phyloP scores from a whole-genome alignment of 257 asterid genomes.

The Echites panduratus region DNA sequence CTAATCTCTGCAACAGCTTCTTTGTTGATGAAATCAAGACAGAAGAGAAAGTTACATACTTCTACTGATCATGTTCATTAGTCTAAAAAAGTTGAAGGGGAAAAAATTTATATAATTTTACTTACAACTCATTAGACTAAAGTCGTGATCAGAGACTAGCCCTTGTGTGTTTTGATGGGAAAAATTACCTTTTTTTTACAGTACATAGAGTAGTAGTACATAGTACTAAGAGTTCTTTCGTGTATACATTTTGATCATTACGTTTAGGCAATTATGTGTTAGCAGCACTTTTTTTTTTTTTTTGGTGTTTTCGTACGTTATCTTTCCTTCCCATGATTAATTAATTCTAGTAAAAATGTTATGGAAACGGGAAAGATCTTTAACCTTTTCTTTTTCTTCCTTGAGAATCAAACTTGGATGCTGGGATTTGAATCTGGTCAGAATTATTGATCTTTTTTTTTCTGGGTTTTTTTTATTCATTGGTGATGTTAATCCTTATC shows the following conservation, averaged over 20 bases:
- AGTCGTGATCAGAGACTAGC: conserved; percentile 14
- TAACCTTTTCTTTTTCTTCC: background rate
- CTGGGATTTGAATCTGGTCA: conserved; percentile 4
- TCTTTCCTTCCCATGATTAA: no score
- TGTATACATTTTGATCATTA: conserved; percentile 17
- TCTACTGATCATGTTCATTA: no score
- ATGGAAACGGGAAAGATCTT: conserved; percentile 14
- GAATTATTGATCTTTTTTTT: conserved; percentile 10
- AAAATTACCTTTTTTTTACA: conserved; percentile 5
- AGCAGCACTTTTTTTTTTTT: no score
- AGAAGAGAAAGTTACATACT: conserved; percentile 35
- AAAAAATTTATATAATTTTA: background rate
- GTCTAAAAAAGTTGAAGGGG: background rate
- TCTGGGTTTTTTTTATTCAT: conserved; percentile 10
- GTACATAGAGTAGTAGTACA: conserved; percentile 6
- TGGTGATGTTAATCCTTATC: conserved; percentile 28
- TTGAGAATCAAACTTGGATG: background rate
- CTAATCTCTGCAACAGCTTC: conserved; percentile 33
- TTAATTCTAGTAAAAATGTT: background rate
- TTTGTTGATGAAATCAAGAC: conserved; percentile 47
- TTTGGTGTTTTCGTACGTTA: no score
- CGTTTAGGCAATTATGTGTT: conserved; percentile 15
- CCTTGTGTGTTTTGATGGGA: conserved; percentile 3
- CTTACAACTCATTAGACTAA: conserved; percentile 7
- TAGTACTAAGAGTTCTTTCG: conserved; percentile 9